Base-by-base conservation (phyloP, 106 monocot species). In the Cymbidium sinense region DNA sequence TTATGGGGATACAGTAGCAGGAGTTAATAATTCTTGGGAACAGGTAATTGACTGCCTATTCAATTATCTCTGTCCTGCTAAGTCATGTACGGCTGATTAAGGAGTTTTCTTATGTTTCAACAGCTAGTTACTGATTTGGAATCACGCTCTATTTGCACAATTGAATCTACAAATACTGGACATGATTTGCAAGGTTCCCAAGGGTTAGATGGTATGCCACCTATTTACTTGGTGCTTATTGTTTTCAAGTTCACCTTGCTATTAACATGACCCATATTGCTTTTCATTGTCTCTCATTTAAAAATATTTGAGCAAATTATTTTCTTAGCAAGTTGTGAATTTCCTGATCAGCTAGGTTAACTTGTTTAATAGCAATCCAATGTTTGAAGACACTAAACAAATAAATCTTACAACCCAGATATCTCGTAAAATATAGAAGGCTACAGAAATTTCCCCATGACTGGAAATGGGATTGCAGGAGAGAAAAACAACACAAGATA, bases 91-190 rank as follows among this genome's bases (percentile, higher is more conserved):
- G 43, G 4, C 18, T 33, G 20, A 9, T 76, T 28, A 79, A 25
- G 73, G 37, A 6, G 34, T 17, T 75, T 39, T 23, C 54, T 41
- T 39, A 31, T 82, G 15, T 78, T 84, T 77, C 4, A 41, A 77
- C 82, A 96, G 96, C 85, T 93, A 34, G 82, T 93, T 25, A 73
- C 65, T 64, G 89, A 93, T 80, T 74, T 96, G 82, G 84, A 82
- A 58, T 79, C 82, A 34, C 12, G 75, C 31, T 85, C 84, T 75
- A 31, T 62, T 67, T 54, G 58, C 78, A 79, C 83, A 73, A 58
- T 55, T 73, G 82, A 73, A 79, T 77, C 64, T 58, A 31, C 77
- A 74, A 77, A 80, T 82, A 75, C 75, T 70, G 73, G 75, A 65
- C 55, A 67, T 77, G 44, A 78, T 79, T 52, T 70, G 11, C 75